Conservation (phyloP, 208 protist species). For the Kentomonas sorsogonicus region DNA sequence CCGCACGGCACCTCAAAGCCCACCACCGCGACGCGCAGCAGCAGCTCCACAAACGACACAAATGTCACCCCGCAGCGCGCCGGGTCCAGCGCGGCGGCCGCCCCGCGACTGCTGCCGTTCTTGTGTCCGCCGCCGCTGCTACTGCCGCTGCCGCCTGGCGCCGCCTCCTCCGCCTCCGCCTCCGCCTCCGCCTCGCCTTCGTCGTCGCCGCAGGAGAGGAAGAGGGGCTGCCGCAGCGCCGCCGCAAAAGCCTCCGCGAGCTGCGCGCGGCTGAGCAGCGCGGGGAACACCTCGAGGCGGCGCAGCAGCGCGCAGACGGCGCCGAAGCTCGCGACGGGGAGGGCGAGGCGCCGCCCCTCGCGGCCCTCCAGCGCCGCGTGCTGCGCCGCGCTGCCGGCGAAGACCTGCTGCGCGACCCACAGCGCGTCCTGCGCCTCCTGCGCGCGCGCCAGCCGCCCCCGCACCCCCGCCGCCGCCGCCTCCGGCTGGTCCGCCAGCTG, state of each 20-base stretch:
- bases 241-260: too few species aligned
- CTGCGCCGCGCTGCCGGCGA: slow-evolving; percentile 18
- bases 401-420: slow-evolving; percentile 32
- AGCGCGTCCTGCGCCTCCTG: slow-evolving; percentile 17
- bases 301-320: too few species aligned
- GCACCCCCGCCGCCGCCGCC: too few species aligned
- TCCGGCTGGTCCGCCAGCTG: too few species aligned
- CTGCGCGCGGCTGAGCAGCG: too few species aligned
- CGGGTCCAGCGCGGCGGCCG: slow-evolving; percentile 8
- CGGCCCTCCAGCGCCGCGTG: slow-evolving; percentile 16
- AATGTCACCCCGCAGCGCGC: slow-evolving; percentile 38
- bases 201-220: too few species aligned
- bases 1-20: too few species aligned
- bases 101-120: slow-evolving; percentile 6
- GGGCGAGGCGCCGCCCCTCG: background rate
- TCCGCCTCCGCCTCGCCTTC: too few species aligned
- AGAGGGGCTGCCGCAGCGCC: background rate
- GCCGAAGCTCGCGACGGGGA: background rate
- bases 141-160: background rate
- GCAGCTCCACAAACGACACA: slow-evolving; percentile 57
- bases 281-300: too few species aligned
- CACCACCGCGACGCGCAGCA: slow-evolving; percentile 67
- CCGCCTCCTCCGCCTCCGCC: too few species aligned
- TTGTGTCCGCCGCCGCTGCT: slow-evolving; percentile 4
- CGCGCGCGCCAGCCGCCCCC: background rate